These are phyloP conservation scores for Solanum bulbocastanum DNA, from an alignment of 257 asterid genomes.

Conservation along the genomic window DNA sequence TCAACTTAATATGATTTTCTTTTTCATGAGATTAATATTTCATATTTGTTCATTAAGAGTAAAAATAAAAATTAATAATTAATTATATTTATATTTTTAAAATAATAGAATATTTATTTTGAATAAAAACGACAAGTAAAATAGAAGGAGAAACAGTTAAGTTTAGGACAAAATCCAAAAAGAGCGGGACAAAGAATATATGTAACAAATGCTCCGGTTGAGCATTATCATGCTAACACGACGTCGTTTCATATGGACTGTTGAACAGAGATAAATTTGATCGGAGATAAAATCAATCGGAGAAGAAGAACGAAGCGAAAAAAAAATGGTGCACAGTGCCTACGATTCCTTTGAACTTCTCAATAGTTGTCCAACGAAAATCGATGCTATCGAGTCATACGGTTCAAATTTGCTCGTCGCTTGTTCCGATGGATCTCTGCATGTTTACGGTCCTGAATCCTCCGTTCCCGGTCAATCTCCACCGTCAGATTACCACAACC, in stretches of 20 bases:
- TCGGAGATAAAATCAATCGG: neutral
- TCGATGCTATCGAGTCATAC: conserved; percentile 83
- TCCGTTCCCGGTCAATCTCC: conserved; percentile 48
- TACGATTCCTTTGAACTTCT: conserved; percentile 73
- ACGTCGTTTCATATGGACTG: neutral
- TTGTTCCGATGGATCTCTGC: conserved; percentile 91
- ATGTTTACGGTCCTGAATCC: conserved; percentile 70
- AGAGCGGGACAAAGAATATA: neutral
- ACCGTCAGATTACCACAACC: conserved; percentile 35
- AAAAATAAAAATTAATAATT: too few species aligned
- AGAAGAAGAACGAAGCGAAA: neutral
- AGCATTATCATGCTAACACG: neutral
- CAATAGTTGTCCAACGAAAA: conserved; percentile 39
- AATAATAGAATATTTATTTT: too few species aligned
- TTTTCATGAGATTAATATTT: too few species aligned
- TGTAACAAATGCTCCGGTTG: neutral
- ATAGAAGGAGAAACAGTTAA: neutral
- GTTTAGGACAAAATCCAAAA: neutral
- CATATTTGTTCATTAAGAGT: too few species aligned
- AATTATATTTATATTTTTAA: too few species aligned
- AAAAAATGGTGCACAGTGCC: conserved; percentile 88
- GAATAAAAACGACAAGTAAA: neutral
- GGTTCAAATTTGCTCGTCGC: conserved; percentile 58
- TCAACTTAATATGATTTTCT: too few species aligned
- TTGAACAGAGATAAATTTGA: neutral